Conservation (phyloP, 495 filamentous ascomycete genomes). For the Terfezia claveryi region DNA sequence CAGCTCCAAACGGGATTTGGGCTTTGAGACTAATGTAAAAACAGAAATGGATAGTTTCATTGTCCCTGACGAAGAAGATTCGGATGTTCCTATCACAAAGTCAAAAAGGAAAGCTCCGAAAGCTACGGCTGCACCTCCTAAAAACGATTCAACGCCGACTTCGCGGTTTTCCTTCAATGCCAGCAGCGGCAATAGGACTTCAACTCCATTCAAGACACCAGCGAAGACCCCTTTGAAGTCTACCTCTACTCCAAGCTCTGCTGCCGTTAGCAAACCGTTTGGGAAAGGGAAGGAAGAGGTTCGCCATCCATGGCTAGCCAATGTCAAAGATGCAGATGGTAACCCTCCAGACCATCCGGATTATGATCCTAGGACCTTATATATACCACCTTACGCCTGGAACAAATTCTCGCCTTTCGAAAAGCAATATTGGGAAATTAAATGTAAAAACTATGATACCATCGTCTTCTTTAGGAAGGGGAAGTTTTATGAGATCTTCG, state of each 20-base stretch:
- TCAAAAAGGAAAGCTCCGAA: constrained; percentile 10
- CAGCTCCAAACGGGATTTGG: background rate
- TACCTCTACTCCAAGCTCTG: constrained; percentile 30
- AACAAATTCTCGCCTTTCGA: constrained; percentile 75
- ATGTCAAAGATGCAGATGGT: constrained; percentile 58
- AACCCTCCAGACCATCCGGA: constrained; percentile 65
- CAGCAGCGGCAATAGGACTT: background rate
- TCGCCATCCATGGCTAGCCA: constrained; percentile 75
- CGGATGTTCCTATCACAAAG: constrained; percentile 35
- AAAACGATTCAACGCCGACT: constrained; percentile 30
- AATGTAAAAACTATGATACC: constrained; percentile 91
- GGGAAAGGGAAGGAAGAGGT: constrained; percentile 57
- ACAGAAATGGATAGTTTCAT: constrained; percentile 2
- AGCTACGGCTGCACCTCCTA: constrained; percentile 29
- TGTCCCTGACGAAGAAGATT: constrained; percentile 43
- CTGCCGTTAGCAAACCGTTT: constrained; percentile 23
- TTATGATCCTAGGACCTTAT: constrained; percentile 78
- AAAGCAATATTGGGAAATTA: constrained; percentile 99
- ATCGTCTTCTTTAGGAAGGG: constrained; percentile 99
- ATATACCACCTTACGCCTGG: constrained; percentile 60
- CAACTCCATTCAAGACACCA: background rate
- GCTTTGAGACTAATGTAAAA: background rate
- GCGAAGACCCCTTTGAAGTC: constrained; percentile 25
- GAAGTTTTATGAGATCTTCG: constrained; percentile 97
- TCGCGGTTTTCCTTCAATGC: constrained; percentile 34